These are phyloP conservation scores for Fraxinus pennsylvanica DNA, from an alignment of 257 asterid species.

Conservation along the genomic window DNA sequence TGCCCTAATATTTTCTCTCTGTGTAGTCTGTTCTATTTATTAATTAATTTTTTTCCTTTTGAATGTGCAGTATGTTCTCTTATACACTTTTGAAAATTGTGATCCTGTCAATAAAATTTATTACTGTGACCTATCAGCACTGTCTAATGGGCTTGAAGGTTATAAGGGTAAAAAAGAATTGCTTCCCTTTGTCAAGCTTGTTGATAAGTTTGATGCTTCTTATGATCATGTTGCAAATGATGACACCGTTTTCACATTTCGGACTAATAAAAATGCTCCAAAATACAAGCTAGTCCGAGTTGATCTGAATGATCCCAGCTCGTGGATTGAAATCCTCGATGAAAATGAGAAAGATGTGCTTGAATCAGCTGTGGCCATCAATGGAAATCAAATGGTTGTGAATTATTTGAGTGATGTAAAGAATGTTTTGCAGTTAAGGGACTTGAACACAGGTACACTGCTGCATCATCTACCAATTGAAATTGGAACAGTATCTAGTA, in stretches of 20 bases:
- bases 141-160: slow-evolving; percentile 67
- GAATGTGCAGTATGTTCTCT: slow-evolving; percentile 73
- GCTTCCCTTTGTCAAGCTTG: slow-evolving; percentile 85
- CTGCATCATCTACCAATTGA: slow-evolving; percentile 74
- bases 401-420: slow-evolving; percentile 84
- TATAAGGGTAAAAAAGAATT: slow-evolving; percentile 48
- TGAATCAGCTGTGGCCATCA: slow-evolving; percentile 82
- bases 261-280: slow-evolving; percentile 90
- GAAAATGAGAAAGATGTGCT: slow-evolving; percentile 85
- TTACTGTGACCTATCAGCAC: slow-evolving; percentile 70
- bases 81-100: slow-evolving; percentile 61
- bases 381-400: slow-evolving; percentile 59
- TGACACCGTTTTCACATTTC: slow-evolving; percentile 72
- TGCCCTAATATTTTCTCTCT: slow-evolving; percentile 3
- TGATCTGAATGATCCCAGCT: slow-evolving; percentile 58
- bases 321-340: slow-evolving; percentile 71
- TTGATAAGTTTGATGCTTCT: slow-evolving; percentile 77
- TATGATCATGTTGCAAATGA: slow-evolving; percentile 74
- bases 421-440: slow-evolving; percentile 80
- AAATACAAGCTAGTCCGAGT: slow-evolving; percentile 78
- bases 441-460: slow-evolving; percentile 68
- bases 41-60: slow-evolving; percentile 13
- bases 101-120: slow-evolving; percentile 86
- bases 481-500: slow-evolving; percentile 71
- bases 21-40: not conserved